A percentile compares a stretch with the other conserved stretches of the same genome.
These are phyloP conservation scores for Solanum clarkiae DNA, from an alignment of 257 asterid genomes.

Conservation along the genomic window DNA sequence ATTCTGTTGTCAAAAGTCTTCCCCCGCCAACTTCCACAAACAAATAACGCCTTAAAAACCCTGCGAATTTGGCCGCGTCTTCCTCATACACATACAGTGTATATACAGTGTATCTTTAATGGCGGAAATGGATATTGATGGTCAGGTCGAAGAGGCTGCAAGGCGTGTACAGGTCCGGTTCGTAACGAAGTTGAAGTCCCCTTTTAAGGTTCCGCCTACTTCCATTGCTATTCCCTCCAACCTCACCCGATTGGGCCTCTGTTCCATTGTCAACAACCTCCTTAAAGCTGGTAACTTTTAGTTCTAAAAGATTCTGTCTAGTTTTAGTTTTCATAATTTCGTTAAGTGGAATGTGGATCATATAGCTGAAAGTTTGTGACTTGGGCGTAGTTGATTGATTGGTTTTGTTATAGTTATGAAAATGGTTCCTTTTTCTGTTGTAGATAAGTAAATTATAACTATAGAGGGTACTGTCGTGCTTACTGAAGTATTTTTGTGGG, in stretches of 20 bases:
- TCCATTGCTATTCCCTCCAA: conserved; percentile 72
- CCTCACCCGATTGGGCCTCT: conserved; percentile 63
- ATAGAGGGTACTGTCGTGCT: background rate
- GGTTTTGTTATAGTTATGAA: background rate
- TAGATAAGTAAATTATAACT: background rate
- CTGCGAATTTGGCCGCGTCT: background rate
- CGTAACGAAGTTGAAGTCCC: conserved; percentile 49
- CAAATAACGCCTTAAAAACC: background rate
- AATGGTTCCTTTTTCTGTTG: background rate
- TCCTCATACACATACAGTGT: background rate
- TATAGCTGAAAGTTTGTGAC: background rate
- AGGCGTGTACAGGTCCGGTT: conserved; percentile 71
- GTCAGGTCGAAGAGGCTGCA: conserved; percentile 27
- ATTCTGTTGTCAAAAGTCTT: background rate
- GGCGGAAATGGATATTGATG: conserved; percentile 36
- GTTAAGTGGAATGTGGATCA: background rate
- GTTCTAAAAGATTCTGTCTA: background rate
- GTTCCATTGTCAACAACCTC: conserved; percentile 54
- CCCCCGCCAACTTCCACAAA: background rate
- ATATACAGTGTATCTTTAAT: background rate
- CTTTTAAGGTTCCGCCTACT: conserved; percentile 33
- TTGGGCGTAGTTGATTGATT: background rate
- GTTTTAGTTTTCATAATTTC: background rate
- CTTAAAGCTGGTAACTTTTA: conserved; percentile 35
- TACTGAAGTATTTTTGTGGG: background rate